Percentiles rank a stretch among this genome's conserved stretches.
Conservation (phyloP, 2,329 filamentous ascomycete species). For the Hirsutella rhossiliensis region DNA sequence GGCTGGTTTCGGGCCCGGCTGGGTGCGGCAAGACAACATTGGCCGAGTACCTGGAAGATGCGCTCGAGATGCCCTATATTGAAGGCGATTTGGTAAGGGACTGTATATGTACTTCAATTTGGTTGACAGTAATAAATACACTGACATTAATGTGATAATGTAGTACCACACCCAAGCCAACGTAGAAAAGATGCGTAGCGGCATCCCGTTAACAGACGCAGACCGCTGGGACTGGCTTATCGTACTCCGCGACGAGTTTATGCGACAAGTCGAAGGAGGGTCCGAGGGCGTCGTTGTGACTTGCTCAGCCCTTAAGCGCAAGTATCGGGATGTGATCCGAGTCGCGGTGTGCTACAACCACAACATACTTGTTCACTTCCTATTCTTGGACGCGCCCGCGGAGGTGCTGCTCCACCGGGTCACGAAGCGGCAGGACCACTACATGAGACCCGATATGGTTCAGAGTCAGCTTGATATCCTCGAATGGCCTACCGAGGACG, state of each 20-base stretch:
- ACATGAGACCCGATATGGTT: slow-evolving; percentile 95
- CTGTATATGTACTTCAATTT: too few relatives aligned
- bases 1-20: slow-evolving; percentile 68
- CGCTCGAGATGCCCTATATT: slow-evolving; percentile 57
- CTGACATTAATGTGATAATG: slow-evolving; percentile 1
- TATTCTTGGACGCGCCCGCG: slow-evolving; percentile 76
- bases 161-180: slow-evolving; percentile 68
- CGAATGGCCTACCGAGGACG: slow-evolving; percentile 65
- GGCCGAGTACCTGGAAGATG: slow-evolving; percentile 49
- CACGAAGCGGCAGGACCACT: slow-evolving; percentile 64
- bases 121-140: too few relatives aligned
- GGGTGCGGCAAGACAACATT: slow-evolving; percentile 73
- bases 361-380: slow-evolving; percentile 73
- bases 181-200: slow-evolving; percentile 81
- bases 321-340: slow-evolving; percentile 87
- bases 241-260: slow-evolving; percentile 56
- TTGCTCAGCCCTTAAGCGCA: slow-evolving; percentile 91
- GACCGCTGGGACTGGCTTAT: slow-evolving; percentile 98
- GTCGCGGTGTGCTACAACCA: slow-evolving; percentile 66
- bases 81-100: slow-evolving; percentile 61
- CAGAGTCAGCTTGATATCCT: slow-evolving; percentile 79
- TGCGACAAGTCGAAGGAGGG: slow-evolving; percentile 41
- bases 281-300: slow-evolving; percentile 78
- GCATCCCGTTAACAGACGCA: slow-evolving; percentile 75
- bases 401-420: slow-evolving; percentile 67